Evolutionary conservation across 306 rosid species (phyloP), one percentile per base, ranked within the genome.

Genomic region (Astragalus glycyphyllos): DNA sequence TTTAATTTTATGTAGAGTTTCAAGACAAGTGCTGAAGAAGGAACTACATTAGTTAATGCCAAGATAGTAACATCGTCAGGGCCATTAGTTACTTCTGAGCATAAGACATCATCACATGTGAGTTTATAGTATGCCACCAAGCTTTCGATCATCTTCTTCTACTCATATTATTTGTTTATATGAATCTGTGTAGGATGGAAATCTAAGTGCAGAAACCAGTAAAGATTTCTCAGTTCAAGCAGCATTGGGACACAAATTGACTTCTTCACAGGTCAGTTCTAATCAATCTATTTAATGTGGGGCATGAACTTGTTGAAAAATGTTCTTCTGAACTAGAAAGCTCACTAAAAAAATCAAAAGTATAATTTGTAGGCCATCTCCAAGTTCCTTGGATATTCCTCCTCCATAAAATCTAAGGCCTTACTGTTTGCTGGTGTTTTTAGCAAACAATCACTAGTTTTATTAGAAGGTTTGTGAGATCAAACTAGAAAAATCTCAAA

Each of bases 181-280:
- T 55, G 60, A 26, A 26, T 55, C 12, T 56, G 40, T 56, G 40
- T 29, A 56, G 61, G 31, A 58, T n/a, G 26, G 31, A 14, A 58
- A 32, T 13, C 45, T 11, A 32, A 32, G 6, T 12, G 44, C 5
- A 34, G 26, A 58, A 13, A n/a, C 23, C 12, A 7, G 4, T 58
- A 8, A 34, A 34, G 6, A 13, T 3, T 7, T 32, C 10, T 0
- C 23, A 0, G 45, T 11, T 63, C 20, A 23, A 20, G 54, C 15
- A 42, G 13, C 11, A 41, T 62, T n/a, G 38, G 6, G 4, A 10
- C n/a, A 3, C 14, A 34, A 66, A 2, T 64, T 26, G 9, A n/a
- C 10, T 65, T 14, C 71, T 31, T 47, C 14, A 3, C 15, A 31
- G 14, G 58, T 65, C 40, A 8, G n/a, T 5, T 34, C 6, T 13